These are phyloP conservation scores for Neopestalotiopsis sp. DNA, from an alignment of 2,329 filamentous ascomycete species.

Conservation along the genomic window DNA sequence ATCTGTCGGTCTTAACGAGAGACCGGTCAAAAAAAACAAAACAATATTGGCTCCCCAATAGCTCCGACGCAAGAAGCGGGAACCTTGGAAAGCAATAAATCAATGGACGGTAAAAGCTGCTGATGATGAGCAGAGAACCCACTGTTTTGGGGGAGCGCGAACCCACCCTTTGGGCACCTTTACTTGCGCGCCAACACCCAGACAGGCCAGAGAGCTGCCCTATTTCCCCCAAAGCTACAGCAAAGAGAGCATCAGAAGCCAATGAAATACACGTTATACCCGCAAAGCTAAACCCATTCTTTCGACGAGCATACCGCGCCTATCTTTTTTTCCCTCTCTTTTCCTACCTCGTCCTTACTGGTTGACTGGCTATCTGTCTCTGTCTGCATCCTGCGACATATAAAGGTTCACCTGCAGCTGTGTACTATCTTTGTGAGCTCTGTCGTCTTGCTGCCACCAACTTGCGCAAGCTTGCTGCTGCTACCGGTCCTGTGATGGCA, in stretches of 20 bases:
- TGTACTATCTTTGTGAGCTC: not conserved
- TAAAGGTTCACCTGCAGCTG: not conserved
- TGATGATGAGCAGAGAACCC: not conserved
- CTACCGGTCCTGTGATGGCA: conserved; percentile 18
- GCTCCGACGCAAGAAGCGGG: not conserved
- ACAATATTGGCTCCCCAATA: conserved; percentile 4
- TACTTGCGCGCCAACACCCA: not conserved
- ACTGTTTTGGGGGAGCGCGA: not conserved
- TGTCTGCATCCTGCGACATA: not conserved
- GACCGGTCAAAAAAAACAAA: not conserved
- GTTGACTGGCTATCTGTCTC: not conserved
- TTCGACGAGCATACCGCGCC: not conserved
- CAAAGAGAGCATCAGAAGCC: conserved; percentile 18
- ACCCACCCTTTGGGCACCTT: not conserved
- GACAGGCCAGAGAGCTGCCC: not conserved
- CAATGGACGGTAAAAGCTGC: not conserved
- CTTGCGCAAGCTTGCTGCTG: not conserved
- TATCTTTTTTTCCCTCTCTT: not conserved
- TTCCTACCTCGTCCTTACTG: not conserved
- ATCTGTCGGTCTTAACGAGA: not conserved
- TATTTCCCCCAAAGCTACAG: conserved; percentile 25
- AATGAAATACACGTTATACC: conserved; percentile 3
- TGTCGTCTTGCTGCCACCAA: conserved; percentile 21
- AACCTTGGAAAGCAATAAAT: not conserved
- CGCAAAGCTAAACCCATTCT: conserved; percentile 3